A percentile compares a stretch with the other conserved stretches of the same genome.
phyloP scores from a whole-genome alignment of 257 asterid genomes.

The Sherardia arvensis region DNA sequence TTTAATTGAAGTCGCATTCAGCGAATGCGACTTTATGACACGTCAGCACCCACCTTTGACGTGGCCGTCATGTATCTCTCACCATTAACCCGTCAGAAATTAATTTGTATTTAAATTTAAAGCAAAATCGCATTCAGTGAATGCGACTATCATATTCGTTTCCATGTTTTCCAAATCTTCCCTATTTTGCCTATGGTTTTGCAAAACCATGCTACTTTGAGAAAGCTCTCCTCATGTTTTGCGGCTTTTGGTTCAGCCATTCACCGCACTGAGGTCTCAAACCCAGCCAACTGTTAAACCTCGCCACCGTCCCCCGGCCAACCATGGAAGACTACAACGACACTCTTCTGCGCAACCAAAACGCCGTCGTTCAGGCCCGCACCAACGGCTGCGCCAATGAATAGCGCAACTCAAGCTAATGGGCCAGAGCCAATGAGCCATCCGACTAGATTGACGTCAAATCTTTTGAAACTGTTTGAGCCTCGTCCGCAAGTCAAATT shows the following conservation, averaged over 20 bases:
- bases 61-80: too few species aligned
- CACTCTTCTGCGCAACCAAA: constrained; percentile 78
- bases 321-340: constrained; percentile 86
- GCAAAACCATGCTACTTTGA: too few species aligned
- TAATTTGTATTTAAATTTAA: too few species aligned
- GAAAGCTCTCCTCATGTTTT: too few species aligned
- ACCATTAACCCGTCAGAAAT: too few species aligned
- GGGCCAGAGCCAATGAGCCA: constrained; percentile 96
- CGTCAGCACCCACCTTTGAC: too few species aligned
- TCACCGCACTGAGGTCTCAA: constrained; percentile 5
- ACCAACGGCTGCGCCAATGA: constrained; percentile 89
- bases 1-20: too few species aligned
- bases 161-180: too few species aligned
- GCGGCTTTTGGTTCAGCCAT: constrained; percentile 6
- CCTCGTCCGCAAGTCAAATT: constrained; percentile 93
- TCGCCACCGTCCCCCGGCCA: not conserved
- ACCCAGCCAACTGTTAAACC: not conserved
- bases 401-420: constrained; percentile 92
- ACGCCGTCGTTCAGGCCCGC: constrained; percentile 92
- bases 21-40: too few species aligned
- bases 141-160: too few species aligned
- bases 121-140: too few species aligned
- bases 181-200: too few species aligned
- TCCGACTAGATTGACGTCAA: constrained; percentile 85
- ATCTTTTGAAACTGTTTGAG: constrained; percentile 79